These are phyloP conservation scores for Apiotrichum mycotoxinovorans DNA, from an alignment of 1,284 basidiomycete species.

Conservation along the genomic window DNA sequence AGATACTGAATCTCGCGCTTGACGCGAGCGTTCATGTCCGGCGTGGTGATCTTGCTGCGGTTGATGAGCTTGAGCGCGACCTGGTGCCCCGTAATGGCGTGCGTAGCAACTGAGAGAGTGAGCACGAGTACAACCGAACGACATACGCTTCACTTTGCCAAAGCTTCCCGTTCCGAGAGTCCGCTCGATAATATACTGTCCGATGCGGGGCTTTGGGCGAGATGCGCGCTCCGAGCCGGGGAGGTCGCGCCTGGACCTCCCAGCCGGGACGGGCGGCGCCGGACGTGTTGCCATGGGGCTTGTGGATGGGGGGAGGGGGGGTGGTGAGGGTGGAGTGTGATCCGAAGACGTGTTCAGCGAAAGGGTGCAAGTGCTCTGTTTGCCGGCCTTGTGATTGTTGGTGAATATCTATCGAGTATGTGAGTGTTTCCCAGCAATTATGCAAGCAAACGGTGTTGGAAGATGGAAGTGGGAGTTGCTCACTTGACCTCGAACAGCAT, in stretches of 20 bases:
- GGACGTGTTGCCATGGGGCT: constrained; percentile 42
- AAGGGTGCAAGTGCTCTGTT: too few relatives aligned
- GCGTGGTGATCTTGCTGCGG: constrained; percentile 85
- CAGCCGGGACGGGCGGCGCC: constrained; percentile 39
- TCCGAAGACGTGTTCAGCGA: too few relatives aligned
- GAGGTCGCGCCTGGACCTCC: constrained; percentile 15
- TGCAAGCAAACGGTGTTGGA: too few relatives aligned
- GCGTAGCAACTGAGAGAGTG: constrained; percentile 70
- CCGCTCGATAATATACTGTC: constrained; percentile 53
- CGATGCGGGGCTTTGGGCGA: constrained; percentile 43
- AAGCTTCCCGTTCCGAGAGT: constrained; percentile 73
- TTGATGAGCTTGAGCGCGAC: constrained; percentile 99
- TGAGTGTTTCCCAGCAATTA: too few relatives aligned
- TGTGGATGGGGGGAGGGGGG: neutral
- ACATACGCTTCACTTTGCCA: constrained; percentile 95
- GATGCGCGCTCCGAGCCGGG: constrained; percentile 13
- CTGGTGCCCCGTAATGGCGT: constrained; percentile 88
- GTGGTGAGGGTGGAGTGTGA: neutral
- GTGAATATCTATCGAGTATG: too few relatives aligned
- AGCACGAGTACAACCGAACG: neutral
- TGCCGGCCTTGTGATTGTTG: too few relatives aligned
- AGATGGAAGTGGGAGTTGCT: too few relatives aligned
- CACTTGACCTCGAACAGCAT: too few relatives aligned
- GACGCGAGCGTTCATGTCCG: constrained; percentile 86
- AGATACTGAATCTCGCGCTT: constrained; percentile 95